Evolutionary conservation across 2,329 filamentous ascomycete species (phyloP), one percentile per base, ranked within the genome.

Genomic region (Metarhizium rileyi): DNA sequence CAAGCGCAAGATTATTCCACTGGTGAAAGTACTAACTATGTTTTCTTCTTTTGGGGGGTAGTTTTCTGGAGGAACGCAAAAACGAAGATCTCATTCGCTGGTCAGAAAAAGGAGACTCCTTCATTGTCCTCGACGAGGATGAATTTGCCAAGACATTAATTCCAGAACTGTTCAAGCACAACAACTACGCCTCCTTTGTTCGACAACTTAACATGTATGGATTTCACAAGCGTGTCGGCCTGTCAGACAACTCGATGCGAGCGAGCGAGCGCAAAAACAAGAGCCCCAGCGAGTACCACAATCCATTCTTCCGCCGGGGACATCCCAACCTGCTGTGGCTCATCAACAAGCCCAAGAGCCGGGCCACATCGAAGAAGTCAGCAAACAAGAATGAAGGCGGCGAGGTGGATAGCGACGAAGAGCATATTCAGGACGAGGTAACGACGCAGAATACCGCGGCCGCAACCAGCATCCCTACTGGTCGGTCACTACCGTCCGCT

Each of bases 111-210:
- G 93, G 93, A 27, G 90, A 95, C 62, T 96, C 91, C 0, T 98
- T 98, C 69, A 87, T 97, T 50, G 91, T 98, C 3, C 72, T 97
- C 8, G 91, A 98, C 61, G 93, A 98, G 68, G 93, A 98, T 62
- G 91, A 95, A 69, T 98, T 98, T 63, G 96, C 93, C 20, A 97
- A 96, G 70, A 89, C 87, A 35, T 85, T 98, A 58, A 87, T 98
- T 23, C 93, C 93, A 1, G 95, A 97, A 67, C 83, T 97, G 54
- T 98, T 98, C 77, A 98, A 98, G 69, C 93, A 98, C 71, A 95
- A 91, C 76, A 96, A 96, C 66, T 96, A 96, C 68, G 90, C 90
- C 44, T 95, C 90, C 56, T 96, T 96, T 64, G 90, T 96, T 49
- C 84, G 90, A 33, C 90, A 96, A 65, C 76, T 96, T 55, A 95